Evolutionary conservation across 73 alveolate species (phyloP).

Genomic region (Symbiodinium pilosum): DNA sequence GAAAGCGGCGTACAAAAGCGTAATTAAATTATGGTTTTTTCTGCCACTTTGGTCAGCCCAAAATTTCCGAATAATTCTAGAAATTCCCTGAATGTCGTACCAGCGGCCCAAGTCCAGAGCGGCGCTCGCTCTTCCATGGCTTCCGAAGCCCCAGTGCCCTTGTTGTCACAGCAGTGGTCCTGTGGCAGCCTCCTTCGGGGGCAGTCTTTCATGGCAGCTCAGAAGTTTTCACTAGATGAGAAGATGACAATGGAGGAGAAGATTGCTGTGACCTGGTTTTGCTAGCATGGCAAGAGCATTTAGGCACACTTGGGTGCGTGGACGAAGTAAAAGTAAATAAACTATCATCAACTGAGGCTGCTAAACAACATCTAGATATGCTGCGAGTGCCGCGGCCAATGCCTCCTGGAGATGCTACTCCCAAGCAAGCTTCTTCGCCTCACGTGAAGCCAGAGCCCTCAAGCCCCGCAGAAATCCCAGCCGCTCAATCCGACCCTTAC

Average conservation of each 20-base stretch:
- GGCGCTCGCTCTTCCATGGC: background rate
- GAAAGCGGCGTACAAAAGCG: background rate
- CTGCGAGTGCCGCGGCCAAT: background rate
- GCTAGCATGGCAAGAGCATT: background rate
- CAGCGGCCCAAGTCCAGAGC: background rate
- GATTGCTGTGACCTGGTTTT: background rate
- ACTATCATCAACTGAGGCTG: background rate
- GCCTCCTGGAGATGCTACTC: background rate
- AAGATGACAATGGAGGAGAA: background rate
- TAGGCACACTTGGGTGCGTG: background rate
- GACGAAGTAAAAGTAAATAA: too few relatives aligned
- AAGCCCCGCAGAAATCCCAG: too few relatives aligned
- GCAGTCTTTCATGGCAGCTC: background rate
- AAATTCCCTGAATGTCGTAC: background rate
- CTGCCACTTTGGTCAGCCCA: background rate
- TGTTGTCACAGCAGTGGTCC: background rate
- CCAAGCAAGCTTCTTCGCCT: too few relatives aligned
- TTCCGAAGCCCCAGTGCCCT: background rate
- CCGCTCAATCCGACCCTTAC: too few relatives aligned
- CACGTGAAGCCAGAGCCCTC: too few relatives aligned
- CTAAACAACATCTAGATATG: background rate
- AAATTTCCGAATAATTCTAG: background rate
- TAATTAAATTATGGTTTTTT: too few relatives aligned
- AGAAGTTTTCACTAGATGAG: background rate
- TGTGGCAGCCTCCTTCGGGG: background rate